Evolutionary conservation across 306 rosid species (phyloP), one percentile per base, ranked within the genome.

Genomic region (Castanopsis chinensis): DNA sequence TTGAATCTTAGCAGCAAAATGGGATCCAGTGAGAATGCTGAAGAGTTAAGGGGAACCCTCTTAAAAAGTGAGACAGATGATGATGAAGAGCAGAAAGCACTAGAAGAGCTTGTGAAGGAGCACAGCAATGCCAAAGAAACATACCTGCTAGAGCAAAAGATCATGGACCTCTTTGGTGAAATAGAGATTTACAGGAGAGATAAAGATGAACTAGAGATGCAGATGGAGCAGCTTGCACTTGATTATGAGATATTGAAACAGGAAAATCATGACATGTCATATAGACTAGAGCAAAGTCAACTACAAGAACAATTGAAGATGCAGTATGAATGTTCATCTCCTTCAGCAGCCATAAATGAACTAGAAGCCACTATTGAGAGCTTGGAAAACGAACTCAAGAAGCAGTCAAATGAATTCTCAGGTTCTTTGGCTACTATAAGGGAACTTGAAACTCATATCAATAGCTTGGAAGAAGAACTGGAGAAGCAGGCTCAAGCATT

Each of bases 191-290:
- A 90, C 60, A 88, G 92, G 61, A 88, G 94, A 87, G 96, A 96
- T 83, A 96, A 87, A 88, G 99, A 96, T 76, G 99, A 93, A 80
- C 81, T 96, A 28, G 99, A 96, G 85, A 89, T 91, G 94, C 98
- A 91, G 79, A 85, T 96, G 88, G 99, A 93, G 87, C 99, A 96
- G 81, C 96, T 96, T 81, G 99, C 97, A 13, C 92, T 96, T 30
- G 99, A 96, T 88, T 93, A 90, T 85, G 99, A 96, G 86, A 91
- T 96, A 84, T 59, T 96, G 92, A 96, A 93, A 73, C 99, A 96
- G 80, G 97, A 93, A 89, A 96, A 96, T 86, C 99, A 93, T 79
- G 90, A 84, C 35, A 89, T 93, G 60, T 76, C 91, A 5, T 82
- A 86, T 89, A 90, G 85, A 85, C 83, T 96, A 41, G 94, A 96